phyloP scores from a whole-genome alignment of 2,329 filamentous ascomycete species.

The Colletotrichum shisoi region DNA sequence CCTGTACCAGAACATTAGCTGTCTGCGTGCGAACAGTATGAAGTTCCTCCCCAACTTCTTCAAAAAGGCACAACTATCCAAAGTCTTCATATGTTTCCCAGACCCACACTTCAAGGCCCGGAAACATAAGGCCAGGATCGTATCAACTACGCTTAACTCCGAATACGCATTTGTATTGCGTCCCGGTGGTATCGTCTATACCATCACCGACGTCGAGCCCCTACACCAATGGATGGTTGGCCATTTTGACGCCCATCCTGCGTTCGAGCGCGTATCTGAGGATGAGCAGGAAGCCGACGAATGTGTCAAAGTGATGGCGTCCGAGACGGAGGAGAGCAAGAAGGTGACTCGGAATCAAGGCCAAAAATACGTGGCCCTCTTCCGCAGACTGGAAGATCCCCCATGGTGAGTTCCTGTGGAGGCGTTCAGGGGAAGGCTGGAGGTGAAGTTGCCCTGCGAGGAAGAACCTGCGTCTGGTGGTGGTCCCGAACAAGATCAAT shows the following conservation, averaged over 20 bases:
- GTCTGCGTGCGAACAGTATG: constrained; percentile 94
- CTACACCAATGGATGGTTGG: constrained; percentile 92
- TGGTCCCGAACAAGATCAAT: constrained; percentile 1
- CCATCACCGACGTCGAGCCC: constrained; percentile 96
- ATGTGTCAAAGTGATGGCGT: constrained; percentile 77
- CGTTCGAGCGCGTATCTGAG: constrained; percentile 78
- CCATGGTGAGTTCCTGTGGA: constrained; percentile 64
- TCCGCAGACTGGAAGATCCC: constrained; percentile 80
- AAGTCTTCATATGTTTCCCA: constrained; percentile 97
- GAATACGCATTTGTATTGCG: constrained; percentile 90
- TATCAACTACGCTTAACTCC: constrained; percentile 84
- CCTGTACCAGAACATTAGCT: constrained; percentile 85
- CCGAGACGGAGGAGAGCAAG: constrained; percentile 95
- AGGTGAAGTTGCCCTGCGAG: neutral
- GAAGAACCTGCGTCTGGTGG: neutral
- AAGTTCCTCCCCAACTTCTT: constrained; percentile 99
- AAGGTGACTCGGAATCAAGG: constrained; percentile 93
- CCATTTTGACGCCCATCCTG: constrained; percentile 79
- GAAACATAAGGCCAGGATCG: constrained; percentile 96
- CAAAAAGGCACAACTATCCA: constrained; percentile 76
- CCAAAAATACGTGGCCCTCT: constrained; percentile 89
- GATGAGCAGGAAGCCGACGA: constrained; percentile 73
- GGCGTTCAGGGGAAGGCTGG: neutral
- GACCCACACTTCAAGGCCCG: constrained; percentile 97
- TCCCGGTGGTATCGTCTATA: constrained; percentile 89